Base-by-base conservation (phyloP, 768 basidiomycete genomes). In the Tricholoma sp. region DNA sequence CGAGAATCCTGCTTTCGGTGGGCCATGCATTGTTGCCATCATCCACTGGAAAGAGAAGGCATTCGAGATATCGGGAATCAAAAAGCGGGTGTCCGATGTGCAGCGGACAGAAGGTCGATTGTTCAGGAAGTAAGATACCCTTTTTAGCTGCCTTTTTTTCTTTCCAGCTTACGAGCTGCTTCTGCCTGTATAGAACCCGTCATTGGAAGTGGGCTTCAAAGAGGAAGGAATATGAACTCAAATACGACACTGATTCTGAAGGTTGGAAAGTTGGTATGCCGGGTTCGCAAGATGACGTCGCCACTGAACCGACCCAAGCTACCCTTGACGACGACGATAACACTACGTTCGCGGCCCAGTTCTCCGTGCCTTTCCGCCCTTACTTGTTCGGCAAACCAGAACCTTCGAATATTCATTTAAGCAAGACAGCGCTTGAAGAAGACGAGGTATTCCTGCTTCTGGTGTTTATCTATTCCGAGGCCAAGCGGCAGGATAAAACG, bases 41-140 rank as follows among this genome's bases (percentile, higher is more conserved):
- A 80, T 83, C 39, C 71, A 79, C 57, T 83, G 81, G 81, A 71
- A 71, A 55, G 79, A 80, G 45, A 78, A 78, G 65, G 66, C 67
- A 8, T 72, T 83, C 24, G 79, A 81, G 63, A 67, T 82, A 7
- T 63, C 68, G 45, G 79, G 80, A 0, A 69, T 73, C 39, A 72
- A 69, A 57, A 76, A 74, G 59, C 64, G 66, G 35, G 58, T 81
- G 43, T 54, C 68, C 4, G 79, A 80, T 41, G 61, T 82, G 27
- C 74, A 76, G 59, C 60, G 72, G 34, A 76, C 69, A 24, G 67
- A 72, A n/a, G 71, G 71, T 5, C 59, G 73, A 4, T 72, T 79
- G 53, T 68, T 73, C 53, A 72, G 70, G 50, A 72, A 68, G 74
- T 73, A 59, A 55, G 71, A 60, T 7, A 12, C 4, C 12, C 32